These are phyloP conservation scores for Odontarrhena argentea DNA, from an alignment of 345 rosid genomes.

Conservation along the genomic window DNA sequence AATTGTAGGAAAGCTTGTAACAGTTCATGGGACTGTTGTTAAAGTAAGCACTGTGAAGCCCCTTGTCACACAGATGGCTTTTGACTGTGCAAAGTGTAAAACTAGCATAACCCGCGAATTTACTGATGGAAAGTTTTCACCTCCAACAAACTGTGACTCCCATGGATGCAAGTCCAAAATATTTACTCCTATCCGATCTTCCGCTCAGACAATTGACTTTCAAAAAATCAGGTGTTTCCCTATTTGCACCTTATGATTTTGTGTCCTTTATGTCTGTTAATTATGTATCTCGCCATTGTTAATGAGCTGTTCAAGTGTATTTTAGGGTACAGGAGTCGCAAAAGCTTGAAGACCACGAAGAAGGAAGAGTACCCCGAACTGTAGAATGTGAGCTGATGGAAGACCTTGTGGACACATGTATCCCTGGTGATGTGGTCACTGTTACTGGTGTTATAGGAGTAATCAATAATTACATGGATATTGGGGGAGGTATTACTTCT, in stretches of 20 bases:
- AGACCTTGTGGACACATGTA: slow-evolving; percentile 88
- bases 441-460: slow-evolving; percentile 91
- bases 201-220: slow-evolving; percentile 78
- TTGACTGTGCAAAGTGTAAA: slow-evolving; percentile 78
- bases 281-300: slow-evolving; percentile 17
- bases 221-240: slow-evolving; percentile 80
- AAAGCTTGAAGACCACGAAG: slow-evolving; percentile 87
- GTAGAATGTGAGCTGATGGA: slow-evolving; percentile 94
- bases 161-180: slow-evolving; percentile 87
- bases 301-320: slow-evolving; percentile 20
- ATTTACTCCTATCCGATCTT: slow-evolving; percentile 74
- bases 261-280: background rate
- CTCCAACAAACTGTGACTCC: slow-evolving; percentile 65
- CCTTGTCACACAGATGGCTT: slow-evolving; percentile 69
- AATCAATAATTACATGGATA: slow-evolving; percentile 84
- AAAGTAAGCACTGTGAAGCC: slow-evolving; percentile 93
- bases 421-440: slow-evolving; percentile 98
- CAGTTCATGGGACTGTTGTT: slow-evolving; percentile 83
- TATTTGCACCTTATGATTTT: slow-evolving; percentile 1
- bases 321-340: slow-evolving; percentile 78
- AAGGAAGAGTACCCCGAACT: slow-evolving; percentile 96
- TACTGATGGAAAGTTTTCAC: slow-evolving; percentile 91
- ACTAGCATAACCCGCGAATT: slow-evolving; percentile 61
- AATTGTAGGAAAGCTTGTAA: slow-evolving; percentile 83
- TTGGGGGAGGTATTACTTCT: slow-evolving; percentile 82